Conservation (phyloP, 495 filamentous ascomycete species). For the Aspergillus cavernicola region DNA sequence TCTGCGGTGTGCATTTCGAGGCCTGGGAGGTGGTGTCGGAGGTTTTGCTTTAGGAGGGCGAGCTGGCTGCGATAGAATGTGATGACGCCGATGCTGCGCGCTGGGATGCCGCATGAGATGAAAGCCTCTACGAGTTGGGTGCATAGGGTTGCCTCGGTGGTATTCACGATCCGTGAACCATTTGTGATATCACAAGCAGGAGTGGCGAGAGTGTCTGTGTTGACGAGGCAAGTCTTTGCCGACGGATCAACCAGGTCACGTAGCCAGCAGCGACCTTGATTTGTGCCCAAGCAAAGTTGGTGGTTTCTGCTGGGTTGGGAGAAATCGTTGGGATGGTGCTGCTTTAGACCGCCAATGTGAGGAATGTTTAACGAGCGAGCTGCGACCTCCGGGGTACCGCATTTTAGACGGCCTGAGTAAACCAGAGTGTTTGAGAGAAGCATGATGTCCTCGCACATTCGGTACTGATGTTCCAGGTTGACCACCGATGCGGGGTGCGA, state of each 20-base stretch:
- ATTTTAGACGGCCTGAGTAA: slow-evolving; percentile 84
- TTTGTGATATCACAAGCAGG: slow-evolving; percentile 63
- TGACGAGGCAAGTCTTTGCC: slow-evolving; percentile 75
- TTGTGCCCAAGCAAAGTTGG: slow-evolving; percentile 50
- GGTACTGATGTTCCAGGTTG: slow-evolving; percentile 91
- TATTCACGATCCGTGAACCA: slow-evolving; percentile 83
- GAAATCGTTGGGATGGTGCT: slow-evolving; percentile 46
- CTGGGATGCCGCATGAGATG: slow-evolving; percentile 67
- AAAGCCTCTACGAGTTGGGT: slow-evolving; percentile 76
- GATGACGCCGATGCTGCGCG: slow-evolving; percentile 85
- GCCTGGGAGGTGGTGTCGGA: slow-evolving; percentile 46
- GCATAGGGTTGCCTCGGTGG: slow-evolving; percentile 69
- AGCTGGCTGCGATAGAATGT: slow-evolving; percentile 98
- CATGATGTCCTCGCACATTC: slow-evolving; percentile 98
- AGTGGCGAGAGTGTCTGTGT: slow-evolving; percentile 72
- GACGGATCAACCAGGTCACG: slow-evolving; percentile 65
- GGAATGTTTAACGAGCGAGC: slow-evolving; percentile 56
- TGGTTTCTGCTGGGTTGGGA: slow-evolving; percentile 27
- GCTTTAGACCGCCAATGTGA: slow-evolving; percentile 53
- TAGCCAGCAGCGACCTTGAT: slow-evolving; percentile 69
- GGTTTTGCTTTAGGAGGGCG: slow-evolving; percentile 52
- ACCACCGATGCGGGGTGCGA: slow-evolving; percentile 80
- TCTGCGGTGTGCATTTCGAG: slow-evolving; percentile 97
- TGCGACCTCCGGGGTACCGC: slow-evolving; percentile 75
- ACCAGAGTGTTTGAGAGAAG: slow-evolving; percentile 87